Conservation (phyloP, 2,329 filamentous ascomycete genomes). For the Truncatella angustata region DNA sequence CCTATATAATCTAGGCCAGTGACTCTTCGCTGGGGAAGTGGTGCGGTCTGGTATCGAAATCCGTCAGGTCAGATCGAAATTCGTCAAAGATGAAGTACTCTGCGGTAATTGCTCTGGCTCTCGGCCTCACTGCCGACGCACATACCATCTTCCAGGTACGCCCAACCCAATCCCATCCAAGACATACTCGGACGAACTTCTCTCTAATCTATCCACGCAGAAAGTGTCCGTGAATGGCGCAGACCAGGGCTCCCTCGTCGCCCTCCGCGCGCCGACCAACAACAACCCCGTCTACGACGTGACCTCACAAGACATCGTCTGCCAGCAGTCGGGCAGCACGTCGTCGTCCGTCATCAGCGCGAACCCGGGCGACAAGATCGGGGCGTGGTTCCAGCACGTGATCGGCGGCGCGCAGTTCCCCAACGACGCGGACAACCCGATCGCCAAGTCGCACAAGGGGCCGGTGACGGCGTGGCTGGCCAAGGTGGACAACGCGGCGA, state of each 20-base stretch:
- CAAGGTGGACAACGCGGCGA: constrained; percentile 50
- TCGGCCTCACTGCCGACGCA: constrained; percentile 34
- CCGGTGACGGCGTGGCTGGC: constrained; percentile 53
- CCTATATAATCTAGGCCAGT: no score
- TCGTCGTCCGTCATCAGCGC: constrained; percentile 45
- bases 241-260: constrained; percentile 40
- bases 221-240: constrained; percentile 46
- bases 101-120: constrained; percentile 29
- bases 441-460: constrained; percentile 53
- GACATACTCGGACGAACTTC: background rate
- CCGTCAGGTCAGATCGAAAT: background rate
- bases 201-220: constrained; percentile 17
- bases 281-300: constrained; percentile 55
- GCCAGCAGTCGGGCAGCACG: constrained; percentile 42
- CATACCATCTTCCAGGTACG: constrained; percentile 43
- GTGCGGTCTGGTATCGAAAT: no score
- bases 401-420: constrained; percentile 43
- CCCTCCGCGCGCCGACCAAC: constrained; percentile 45
- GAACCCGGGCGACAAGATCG: constrained; percentile 49
- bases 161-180: background rate
- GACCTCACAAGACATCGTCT: constrained; percentile 46
- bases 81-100: constrained; percentile 36
- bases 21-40: no score
- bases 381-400: constrained; percentile 52
- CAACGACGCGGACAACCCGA: constrained; percentile 43